Percentiles rank a stretch among this genome's conserved stretches.
phyloP scores from a whole-genome alignment of 176 grass and related monocot genomes.

The Pharus latifolius region DNA sequence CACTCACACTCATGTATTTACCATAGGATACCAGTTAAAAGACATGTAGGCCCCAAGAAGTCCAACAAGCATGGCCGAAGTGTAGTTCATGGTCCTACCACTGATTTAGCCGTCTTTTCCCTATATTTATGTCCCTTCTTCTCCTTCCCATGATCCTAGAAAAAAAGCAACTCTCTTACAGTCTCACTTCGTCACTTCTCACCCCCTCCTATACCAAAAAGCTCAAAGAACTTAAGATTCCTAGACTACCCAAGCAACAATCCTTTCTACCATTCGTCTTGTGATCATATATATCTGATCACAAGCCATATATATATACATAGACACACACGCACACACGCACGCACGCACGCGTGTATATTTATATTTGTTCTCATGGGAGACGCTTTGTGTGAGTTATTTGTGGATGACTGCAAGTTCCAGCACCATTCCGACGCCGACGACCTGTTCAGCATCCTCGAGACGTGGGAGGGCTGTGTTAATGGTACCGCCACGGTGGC shows the following conservation, averaged over 20 bases:
- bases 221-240: too few relatives aligned
- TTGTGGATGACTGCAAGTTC: conserved; percentile 27
- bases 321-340: too few relatives aligned
- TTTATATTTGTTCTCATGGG: conserved; percentile 7
- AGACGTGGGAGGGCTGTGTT: conserved; percentile 48
- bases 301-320: too few relatives aligned
- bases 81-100: not conserved
- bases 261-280: not conserved
- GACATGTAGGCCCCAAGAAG: not conserved
- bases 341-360: too few relatives aligned
- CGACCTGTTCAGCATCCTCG: conserved; percentile 61
- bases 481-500: not conserved
- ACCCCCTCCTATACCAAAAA: too few relatives aligned
- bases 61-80: not conserved
- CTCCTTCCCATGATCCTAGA: conserved; percentile 9
- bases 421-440: conserved; percentile 16
- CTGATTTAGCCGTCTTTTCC: not conserved
- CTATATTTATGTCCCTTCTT: conserved; percentile 23
- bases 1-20: too few relatives aligned
- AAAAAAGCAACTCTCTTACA: not conserved
- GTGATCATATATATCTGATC: too few relatives aligned
- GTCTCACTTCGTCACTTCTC: too few relatives aligned
- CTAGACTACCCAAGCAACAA: too few relatives aligned
- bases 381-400: conserved; percentile 34
- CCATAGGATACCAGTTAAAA: not conserved